These are phyloP conservation scores for Calocybe cyanea DNA, from an alignment of 768 basidiomycete genomes.

Conservation along the genomic window DNA sequence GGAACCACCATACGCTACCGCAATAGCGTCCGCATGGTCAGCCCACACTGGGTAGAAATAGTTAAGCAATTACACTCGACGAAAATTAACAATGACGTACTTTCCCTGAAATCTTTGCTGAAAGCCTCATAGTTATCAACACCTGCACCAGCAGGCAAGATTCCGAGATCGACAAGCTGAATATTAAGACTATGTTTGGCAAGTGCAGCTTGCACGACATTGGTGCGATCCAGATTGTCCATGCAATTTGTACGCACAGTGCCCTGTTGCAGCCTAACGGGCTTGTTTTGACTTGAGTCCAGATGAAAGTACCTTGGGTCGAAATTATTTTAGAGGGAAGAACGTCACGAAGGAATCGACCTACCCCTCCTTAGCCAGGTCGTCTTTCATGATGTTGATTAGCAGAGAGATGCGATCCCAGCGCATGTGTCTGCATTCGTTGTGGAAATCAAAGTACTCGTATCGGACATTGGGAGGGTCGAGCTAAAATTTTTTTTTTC, in stretches of 20 bases:
- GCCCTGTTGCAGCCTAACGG: slow-evolving; percentile 64
- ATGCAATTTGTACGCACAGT: slow-evolving; percentile 94
- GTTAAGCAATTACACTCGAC: slow-evolving; percentile 3
- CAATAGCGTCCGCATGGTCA: slow-evolving; percentile 90
- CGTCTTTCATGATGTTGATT: slow-evolving; percentile 70
- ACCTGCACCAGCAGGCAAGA: slow-evolving; percentile 65
- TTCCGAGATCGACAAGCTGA: slow-evolving; percentile 71
- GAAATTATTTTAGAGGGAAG: background rate
- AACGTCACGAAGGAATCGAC: slow-evolving; percentile 13
- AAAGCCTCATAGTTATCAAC: slow-evolving; percentile 82
- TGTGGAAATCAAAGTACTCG: slow-evolving; percentile 96
- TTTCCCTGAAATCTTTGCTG: slow-evolving; percentile 80
- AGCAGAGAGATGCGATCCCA: slow-evolving; percentile 90
- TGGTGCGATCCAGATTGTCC: slow-evolving; percentile 96
- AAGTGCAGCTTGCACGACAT: slow-evolving; percentile 90
- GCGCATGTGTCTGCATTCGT: slow-evolving; percentile 90
- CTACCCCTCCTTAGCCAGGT: slow-evolving; percentile 67
- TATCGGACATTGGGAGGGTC: slow-evolving; percentile 73
- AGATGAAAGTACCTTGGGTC: slow-evolving; percentile 74
- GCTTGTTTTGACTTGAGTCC: slow-evolving; percentile 41
- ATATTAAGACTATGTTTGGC: slow-evolving; percentile 80
- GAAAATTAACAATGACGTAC: slow-evolving; percentile 43
- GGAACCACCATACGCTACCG: slow-evolving; percentile 89
- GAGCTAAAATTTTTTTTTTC: slow-evolving; percentile 36
- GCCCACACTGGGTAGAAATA: slow-evolving; percentile 75